Evolutionary conservation across 208 protist species (phyloP).

Genomic region (Acanthamoeba culbertsoni): DNA sequence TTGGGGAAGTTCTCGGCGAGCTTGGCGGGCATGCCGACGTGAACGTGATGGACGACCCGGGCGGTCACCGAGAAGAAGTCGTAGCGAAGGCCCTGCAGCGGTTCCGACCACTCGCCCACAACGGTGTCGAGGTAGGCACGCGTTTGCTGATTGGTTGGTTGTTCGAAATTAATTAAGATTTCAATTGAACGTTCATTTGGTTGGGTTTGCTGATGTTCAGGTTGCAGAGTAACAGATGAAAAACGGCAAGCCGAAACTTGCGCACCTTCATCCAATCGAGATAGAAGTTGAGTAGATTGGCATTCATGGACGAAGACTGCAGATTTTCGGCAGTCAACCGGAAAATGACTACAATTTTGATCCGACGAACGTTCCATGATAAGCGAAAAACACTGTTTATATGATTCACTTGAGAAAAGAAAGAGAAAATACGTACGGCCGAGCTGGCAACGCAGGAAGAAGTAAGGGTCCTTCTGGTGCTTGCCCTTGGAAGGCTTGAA

Average conservation of each 20-base stretch:
- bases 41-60: background rate
- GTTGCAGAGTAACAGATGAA: background rate
- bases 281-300: background rate
- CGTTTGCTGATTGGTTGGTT: background rate
- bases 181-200: background rate
- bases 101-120: slow-evolving; percentile 22
- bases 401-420: background rate
- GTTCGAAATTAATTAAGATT: background rate
- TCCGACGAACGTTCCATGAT: background rate
- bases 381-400: background rate
- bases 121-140: slow-evolving; percentile 30
- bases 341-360: background rate
- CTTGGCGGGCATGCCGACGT: slow-evolving; percentile 13
- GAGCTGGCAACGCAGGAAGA: slow-evolving; percentile 14
- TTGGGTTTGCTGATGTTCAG: background rate
- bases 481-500: slow-evolving; percentile 35
- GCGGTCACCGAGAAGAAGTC: slow-evolving; percentile 18
- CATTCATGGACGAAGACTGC: background rate
- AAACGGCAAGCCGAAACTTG: too few relatives aligned
- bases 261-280: slow-evolving; percentile 52
- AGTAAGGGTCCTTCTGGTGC: slow-evolving; percentile 41
- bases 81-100: background rate
- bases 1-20: slow-evolving; percentile 23
- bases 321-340: background rate
- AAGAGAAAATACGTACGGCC: background rate